A percentile compares a stretch with the other conserved stretches of the same genome.
Evolutionary conservation across 2,329 filamentous ascomycete genomes (phyloP).

Genomic region (Hortaea sp.): DNA sequence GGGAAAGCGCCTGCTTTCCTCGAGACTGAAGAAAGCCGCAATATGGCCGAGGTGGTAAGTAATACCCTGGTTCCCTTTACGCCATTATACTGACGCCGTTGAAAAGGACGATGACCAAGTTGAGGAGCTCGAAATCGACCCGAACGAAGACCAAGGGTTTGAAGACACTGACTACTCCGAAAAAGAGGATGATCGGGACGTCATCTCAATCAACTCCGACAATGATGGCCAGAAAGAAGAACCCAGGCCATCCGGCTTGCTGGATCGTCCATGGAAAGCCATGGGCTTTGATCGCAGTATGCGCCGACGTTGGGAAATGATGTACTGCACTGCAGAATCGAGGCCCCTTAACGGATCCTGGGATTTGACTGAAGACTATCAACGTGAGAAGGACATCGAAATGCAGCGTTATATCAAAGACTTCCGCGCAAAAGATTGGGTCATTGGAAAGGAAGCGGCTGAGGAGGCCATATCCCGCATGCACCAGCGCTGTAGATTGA

Average conservation of each 20-base stretch:
- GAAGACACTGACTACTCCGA: background rate
- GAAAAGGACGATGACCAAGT: background rate
- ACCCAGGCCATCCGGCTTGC: background rate
- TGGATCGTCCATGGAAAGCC: constrained; percentile 13
- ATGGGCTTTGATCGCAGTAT: constrained; percentile 6
- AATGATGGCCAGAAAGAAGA: background rate
- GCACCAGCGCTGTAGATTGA: constrained; percentile 17
- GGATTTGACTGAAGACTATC: constrained; percentile 20
- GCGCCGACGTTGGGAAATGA: constrained; percentile 15
- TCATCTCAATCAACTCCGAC: background rate
- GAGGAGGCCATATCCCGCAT: constrained; percentile 12
- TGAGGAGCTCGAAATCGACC: background rate
- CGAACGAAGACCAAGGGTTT: background rate
- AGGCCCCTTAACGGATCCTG: constrained; percentile 13
- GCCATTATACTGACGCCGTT: background rate
- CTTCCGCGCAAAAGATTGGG: constrained; percentile 18
- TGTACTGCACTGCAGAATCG: constrained; percentile 14
- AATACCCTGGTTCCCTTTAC: background rate
- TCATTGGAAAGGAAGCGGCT: constrained; percentile 15
- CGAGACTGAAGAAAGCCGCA: background rate
- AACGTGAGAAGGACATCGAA: constrained; percentile 16
- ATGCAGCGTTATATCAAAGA: constrained; percentile 21
- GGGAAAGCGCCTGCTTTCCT: background rate
- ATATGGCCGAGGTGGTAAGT: background rate
- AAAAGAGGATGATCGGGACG: background rate